Conservation (phyloP, 192 early-diverging fungal genomes). For the Helicostylum pulchrum region DNA sequence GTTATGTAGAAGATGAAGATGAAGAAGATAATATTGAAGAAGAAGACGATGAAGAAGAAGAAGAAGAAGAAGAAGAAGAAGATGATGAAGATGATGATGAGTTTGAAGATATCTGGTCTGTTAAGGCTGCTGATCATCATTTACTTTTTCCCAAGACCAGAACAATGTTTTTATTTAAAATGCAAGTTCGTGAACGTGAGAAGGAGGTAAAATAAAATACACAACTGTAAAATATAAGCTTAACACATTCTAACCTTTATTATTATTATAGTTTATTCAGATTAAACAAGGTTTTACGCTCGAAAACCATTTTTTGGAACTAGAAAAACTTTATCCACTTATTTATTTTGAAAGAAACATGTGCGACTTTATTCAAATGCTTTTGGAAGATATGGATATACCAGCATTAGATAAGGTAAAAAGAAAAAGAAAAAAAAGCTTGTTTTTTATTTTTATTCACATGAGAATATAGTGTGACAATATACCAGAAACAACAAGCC, state of each 20-base stretch:
- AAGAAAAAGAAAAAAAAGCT: constrained; percentile 13
- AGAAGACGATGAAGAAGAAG: constrained; percentile 1
- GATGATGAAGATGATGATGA: constrained; percentile 31
- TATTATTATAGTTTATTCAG: constrained; percentile 34
- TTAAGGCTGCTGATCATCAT: constrained; percentile 46
- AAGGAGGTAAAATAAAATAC: constrained; percentile 3
- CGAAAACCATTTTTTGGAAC: constrained; percentile 39
- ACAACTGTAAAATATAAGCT: neutral
- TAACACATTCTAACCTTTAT: too few species aligned
- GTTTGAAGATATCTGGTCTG: constrained; percentile 37
- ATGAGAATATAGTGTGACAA: constrained; percentile 9
- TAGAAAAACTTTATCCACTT: constrained; percentile 44
- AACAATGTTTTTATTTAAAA: constrained; percentile 34
- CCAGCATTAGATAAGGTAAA: constrained; percentile 47
- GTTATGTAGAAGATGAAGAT: constrained; percentile 11
- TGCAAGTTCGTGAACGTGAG: constrained; percentile 11
- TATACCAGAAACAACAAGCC: constrained; percentile 10
- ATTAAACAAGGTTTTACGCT: constrained; percentile 20
- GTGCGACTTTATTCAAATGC: constrained; percentile 45
- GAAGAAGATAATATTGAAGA: constrained; percentile 3
- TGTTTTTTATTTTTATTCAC: too few species aligned
- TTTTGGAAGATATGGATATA: constrained; percentile 39
- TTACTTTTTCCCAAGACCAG: constrained; percentile 45
- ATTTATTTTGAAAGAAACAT: constrained; percentile 48
- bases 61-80: constrained; percentile 10